phyloP scores from a whole-genome alignment of 1,284 basidiomycete genomes.

The Xerocomus cyaneibrunnescens region DNA sequence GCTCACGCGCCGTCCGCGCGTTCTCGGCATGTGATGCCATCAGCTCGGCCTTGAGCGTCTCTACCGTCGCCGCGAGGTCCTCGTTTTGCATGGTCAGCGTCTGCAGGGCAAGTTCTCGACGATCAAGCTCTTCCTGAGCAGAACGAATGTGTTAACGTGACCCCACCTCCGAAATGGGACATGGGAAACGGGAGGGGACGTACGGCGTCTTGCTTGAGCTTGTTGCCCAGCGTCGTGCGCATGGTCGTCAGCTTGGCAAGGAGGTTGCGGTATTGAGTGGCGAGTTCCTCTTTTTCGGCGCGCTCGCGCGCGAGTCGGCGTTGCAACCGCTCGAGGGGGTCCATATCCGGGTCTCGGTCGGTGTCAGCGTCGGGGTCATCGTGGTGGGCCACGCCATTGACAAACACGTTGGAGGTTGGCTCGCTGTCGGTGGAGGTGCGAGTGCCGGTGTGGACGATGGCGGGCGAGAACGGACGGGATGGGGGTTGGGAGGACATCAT shows the following conservation, averaged over 20 bases:
- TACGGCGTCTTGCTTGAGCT: constrained; percentile 95
- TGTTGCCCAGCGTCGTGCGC: constrained; percentile 91
- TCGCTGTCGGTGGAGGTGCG: constrained; percentile 33
- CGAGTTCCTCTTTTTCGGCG: constrained; percentile 84
- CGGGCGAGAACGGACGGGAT: constrained; percentile 28
- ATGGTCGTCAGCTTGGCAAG: constrained; percentile 90
- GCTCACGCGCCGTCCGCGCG: constrained; percentile 65
- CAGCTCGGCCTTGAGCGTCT: constrained; percentile 78
- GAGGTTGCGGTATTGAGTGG: constrained; percentile 83
- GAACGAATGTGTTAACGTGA: neutral
- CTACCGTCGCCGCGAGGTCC: constrained; percentile 65
- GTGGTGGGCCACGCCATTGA: constrained; percentile 16
- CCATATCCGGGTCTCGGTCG: constrained; percentile 29
- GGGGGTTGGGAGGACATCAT: constrained; percentile 21
- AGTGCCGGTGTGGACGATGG: constrained; percentile 11
- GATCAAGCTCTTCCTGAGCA: constrained; percentile 90
- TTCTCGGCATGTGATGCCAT: constrained; percentile 72
- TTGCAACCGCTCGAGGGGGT: constrained; percentile 55
- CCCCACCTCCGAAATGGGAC: too few relatives aligned
- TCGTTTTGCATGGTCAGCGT: constrained; percentile 75
- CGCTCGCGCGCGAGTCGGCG: constrained; percentile 58
- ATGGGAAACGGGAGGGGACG: constrained; percentile 36
- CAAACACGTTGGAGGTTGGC: constrained; percentile 10
- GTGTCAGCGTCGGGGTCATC: constrained; percentile 19
- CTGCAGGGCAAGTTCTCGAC: constrained; percentile 79